Percentiles rank a stretch among this genome's conserved stretches.
Conservation (phyloP, 805 yeast genomes). For the Blastobotrys parvus region DNA sequence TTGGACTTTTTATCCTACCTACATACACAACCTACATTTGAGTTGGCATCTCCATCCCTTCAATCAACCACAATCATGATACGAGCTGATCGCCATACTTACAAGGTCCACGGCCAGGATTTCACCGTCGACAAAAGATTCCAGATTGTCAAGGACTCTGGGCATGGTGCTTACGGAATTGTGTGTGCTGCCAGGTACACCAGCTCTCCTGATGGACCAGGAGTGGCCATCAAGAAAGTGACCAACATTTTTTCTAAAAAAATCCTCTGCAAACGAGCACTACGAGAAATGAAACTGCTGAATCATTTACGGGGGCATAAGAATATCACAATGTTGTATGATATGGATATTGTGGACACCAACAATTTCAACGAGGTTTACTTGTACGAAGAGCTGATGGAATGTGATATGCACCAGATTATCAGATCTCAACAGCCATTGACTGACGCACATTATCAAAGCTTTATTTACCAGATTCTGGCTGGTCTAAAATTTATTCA, state of each 20-base stretch:
- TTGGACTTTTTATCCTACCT: no score
- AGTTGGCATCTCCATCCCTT: neutral
- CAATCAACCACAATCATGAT: conserved; percentile 1
- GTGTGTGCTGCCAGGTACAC: conserved; percentile 89
- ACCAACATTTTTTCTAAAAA: conserved; percentile 90
- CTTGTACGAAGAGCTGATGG: conserved; percentile 94
- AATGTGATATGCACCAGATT: conserved; percentile 97
- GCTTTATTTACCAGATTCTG: conserved; percentile 81
- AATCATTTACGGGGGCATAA: conserved; percentile 95
- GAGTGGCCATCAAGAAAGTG: conserved; percentile 92
- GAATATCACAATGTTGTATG: conserved; percentile 91
- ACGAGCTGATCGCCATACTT: conserved; percentile 30
- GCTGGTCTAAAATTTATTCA: conserved; percentile 89
- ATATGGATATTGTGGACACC: conserved; percentile 79
- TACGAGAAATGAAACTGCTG: conserved; percentile 80
- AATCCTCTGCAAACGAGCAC: conserved; percentile 82
- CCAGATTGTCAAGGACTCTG: conserved; percentile 84
- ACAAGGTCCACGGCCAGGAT: conserved; percentile 79
- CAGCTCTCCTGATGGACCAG: conserved; percentile 62
- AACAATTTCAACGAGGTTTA: conserved; percentile 83
- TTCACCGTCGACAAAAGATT: conserved; percentile 85
- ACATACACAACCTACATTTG: no score
- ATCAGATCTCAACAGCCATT: conserved; percentile 88
- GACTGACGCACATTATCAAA: conserved; percentile 92
- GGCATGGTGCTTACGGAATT: conserved; percentile 97